These are phyloP conservation scores for Tranzscheliella williamsii DNA, from an alignment of 1,284 basidiomycete species.

Conservation along the genomic window DNA sequence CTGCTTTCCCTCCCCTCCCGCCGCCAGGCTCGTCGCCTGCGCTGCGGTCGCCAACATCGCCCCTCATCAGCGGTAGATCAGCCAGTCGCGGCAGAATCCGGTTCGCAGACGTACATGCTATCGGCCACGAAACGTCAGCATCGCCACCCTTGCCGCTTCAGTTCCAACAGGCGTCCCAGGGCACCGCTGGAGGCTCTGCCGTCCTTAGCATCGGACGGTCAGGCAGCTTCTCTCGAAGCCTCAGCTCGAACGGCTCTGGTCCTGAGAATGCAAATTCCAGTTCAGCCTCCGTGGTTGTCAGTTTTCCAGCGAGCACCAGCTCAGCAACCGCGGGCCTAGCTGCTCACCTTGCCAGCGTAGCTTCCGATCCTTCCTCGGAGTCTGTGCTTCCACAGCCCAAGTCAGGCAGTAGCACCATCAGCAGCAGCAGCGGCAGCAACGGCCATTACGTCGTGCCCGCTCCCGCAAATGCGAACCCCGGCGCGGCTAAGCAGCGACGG, in stretches of 20 bases:
- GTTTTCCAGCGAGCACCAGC: slow-evolving; percentile 20
- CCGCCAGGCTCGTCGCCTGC: slow-evolving; percentile 17
- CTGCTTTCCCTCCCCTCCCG: slow-evolving; percentile 35
- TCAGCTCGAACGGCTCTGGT: slow-evolving; percentile 27
- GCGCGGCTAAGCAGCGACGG: slow-evolving; percentile 16
- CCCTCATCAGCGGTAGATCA: slow-evolving; percentile 6
- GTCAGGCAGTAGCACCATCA: slow-evolving; percentile 10
- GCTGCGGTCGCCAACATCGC: slow-evolving; percentile 17
- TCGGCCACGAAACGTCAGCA: too few species aligned
- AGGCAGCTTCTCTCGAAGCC: slow-evolving; percentile 40
- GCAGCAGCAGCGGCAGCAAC: slow-evolving; percentile 2
- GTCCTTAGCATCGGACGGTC: slow-evolving; percentile 12
- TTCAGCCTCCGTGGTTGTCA: slow-evolving; percentile 28
- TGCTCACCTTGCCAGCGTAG: too few species aligned
- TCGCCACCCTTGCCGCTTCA: too few species aligned
- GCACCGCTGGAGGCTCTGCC: too few species aligned
- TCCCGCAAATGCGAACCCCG: slow-evolving; percentile 4
- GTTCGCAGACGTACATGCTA: slow-evolving; percentile 11
- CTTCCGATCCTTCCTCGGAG: too few species aligned
- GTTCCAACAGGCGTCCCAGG: too few species aligned
- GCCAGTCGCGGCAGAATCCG: slow-evolving; percentile 26
- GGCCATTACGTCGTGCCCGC: slow-evolving; percentile 5
- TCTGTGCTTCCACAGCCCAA: slow-evolving; percentile 8
- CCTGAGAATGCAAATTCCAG: slow-evolving; percentile 32
- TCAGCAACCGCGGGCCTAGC: neutral